These are phyloP conservation scores for Chalciporus sp. DNA, from an alignment of 1,284 basidiomycete species.

Conservation along the genomic window DNA sequence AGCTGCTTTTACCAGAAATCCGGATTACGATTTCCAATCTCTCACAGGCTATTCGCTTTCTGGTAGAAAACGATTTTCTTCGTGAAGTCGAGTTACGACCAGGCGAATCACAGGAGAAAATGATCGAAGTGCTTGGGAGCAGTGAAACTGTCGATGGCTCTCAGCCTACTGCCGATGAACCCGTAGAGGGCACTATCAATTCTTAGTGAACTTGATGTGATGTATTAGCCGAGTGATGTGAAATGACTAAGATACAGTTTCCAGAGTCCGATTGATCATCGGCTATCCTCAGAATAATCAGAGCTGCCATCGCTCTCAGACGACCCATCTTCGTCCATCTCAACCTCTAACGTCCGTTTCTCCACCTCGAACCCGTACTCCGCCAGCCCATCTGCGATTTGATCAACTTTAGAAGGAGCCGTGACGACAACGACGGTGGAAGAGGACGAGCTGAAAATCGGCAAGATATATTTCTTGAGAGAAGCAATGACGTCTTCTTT, in stretches of 20 bases:
- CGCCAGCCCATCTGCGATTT: slow-evolving; percentile 68
- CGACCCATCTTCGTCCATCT: slow-evolving; percentile 48
- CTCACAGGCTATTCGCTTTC: slow-evolving; percentile 90
- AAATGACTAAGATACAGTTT: not conserved
- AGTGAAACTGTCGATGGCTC: slow-evolving; percentile 10
- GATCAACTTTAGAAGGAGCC: slow-evolving; percentile 77
- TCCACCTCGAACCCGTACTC: slow-evolving; percentile 81
- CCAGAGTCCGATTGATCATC: slow-evolving; percentile 7
- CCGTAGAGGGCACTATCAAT: not conserved
- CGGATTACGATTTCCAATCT: slow-evolving; percentile 89
- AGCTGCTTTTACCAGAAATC: slow-evolving; percentile 90
- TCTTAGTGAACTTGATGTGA: not conserved
- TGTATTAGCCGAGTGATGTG: slow-evolving; percentile 5
- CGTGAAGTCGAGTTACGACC: slow-evolving; percentile 79
- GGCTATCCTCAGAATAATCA: slow-evolving; percentile 20
- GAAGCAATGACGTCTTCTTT: slow-evolving; percentile 74
- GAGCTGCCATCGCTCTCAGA: slow-evolving; percentile 37
- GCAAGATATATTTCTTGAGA: slow-evolving; percentile 80
- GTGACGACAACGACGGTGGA: slow-evolving; percentile 86
- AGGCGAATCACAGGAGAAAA: slow-evolving; percentile 74
- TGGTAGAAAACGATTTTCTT: slow-evolving; percentile 92
- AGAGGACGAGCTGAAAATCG: slow-evolving; percentile 79
- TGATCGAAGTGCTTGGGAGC: slow-evolving; percentile 60
- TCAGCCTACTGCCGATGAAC: not conserved
- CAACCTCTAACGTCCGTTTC: slow-evolving; percentile 69